A percentile compares a stretch with the other conserved stretches of the same genome.
Evolutionary conservation across 345 rosid species (phyloP).

Genomic region (Schrenkiella parvula): DNA sequence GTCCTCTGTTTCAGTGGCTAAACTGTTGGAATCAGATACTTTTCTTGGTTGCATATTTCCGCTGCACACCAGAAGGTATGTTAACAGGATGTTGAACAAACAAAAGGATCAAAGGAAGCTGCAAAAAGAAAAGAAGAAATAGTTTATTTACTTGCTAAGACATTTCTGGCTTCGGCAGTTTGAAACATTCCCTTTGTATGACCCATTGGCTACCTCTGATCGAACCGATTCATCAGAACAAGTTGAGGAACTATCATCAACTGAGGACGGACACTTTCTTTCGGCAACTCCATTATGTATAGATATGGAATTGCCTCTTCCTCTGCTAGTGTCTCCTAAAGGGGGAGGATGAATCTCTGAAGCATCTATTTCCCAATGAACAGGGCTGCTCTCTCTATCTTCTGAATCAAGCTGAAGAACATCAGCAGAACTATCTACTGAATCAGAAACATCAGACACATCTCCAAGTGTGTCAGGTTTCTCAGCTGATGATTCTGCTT

Average conservation of each 20-base stretch:
- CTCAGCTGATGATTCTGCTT: conserved; percentile 44
- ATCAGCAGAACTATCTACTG: conserved; percentile 60
- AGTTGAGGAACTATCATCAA: conserved; percentile 91
- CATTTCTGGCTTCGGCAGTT: conserved; percentile 45
- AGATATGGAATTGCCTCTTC: conserved; percentile 20
- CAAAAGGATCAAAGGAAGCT: neutral
- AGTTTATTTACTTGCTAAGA: conserved; percentile 37
- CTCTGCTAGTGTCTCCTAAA: conserved; percentile 49
- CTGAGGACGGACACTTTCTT: conserved; percentile 41
- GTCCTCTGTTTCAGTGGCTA: conserved; percentile 44
- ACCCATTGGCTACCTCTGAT: conserved; percentile 56
- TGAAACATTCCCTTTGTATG: conserved; percentile 47
- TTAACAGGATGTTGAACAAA: neutral
- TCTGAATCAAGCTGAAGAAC: conserved; percentile 63
- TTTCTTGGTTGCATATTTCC: conserved; percentile 50
- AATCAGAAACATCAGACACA: conserved; percentile 70
- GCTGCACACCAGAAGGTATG: conserved; percentile 34
- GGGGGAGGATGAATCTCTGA: conserved; percentile 58
- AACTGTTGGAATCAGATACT: conserved; percentile 38
- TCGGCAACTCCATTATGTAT: conserved; percentile 53
- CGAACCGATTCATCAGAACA: conserved; percentile 81
- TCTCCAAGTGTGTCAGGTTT: conserved; percentile 59
- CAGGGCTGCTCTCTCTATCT: conserved; percentile 73
- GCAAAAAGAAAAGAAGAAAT: neutral
- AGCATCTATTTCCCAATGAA: conserved; percentile 72